Conservation (phyloP, 139 green algal species). For the Tetratostichococcus sp. region DNA sequence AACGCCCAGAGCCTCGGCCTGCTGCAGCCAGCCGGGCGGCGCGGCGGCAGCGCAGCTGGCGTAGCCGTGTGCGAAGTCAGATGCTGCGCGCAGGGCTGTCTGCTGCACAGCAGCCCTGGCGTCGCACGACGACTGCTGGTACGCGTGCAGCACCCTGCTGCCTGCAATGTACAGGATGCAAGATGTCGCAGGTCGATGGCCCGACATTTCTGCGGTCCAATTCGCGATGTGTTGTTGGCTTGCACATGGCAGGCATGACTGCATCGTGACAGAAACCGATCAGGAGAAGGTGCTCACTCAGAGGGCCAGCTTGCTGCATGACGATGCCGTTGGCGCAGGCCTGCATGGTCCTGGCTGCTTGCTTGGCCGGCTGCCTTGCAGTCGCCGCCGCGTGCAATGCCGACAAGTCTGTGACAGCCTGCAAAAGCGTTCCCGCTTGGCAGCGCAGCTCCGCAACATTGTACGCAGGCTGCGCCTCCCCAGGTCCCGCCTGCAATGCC, state of each 20-base stretch:
- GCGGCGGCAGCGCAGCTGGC: conserved; percentile 2
- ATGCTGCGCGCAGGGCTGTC: background rate
- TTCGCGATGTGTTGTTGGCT: too few species aligned
- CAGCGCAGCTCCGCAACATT: background rate
- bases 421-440: conserved; percentile 5
- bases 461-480: background rate
- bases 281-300: too few species aligned
- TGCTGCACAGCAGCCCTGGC: conserved; percentile 4
- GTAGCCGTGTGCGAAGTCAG: conserved; percentile 6
- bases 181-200: too few species aligned
- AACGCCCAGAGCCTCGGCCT: background rate
- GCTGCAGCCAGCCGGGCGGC: conserved; percentile 19
- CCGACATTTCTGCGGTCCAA: too few species aligned
- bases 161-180: background rate
- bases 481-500: background rate
- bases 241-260: too few species aligned
- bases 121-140: background rate
- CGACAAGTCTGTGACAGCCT: background rate
- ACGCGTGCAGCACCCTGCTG: conserved; percentile 10
- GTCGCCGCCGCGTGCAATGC: conserved; percentile 7
- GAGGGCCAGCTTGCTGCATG: background rate
- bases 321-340: background rate
- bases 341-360: background rate
- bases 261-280: too few species aligned
- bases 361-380: background rate